Conservation (phyloP, 1,284 basidiomycete species). For the Rhodotorula sp. region DNA sequence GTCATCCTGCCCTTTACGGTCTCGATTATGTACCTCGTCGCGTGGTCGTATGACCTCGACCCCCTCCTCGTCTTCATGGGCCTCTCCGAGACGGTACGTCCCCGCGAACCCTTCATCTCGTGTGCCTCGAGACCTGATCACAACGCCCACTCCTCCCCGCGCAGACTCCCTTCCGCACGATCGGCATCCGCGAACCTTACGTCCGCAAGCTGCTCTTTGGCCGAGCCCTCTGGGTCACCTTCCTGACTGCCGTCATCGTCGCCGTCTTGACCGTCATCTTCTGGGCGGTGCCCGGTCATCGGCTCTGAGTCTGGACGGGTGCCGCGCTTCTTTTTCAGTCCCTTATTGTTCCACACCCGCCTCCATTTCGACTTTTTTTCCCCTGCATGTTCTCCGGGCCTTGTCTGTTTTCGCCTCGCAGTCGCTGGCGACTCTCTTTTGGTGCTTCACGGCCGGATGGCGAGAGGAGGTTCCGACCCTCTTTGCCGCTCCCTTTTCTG, state of each 20-base stretch:
- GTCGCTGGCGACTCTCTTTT: no score
- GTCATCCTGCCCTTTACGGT: slow-evolving; percentile 92
- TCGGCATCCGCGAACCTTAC: slow-evolving; percentile 84
- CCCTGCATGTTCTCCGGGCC: not conserved
- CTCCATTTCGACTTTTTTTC: not conserved
- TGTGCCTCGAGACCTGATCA: not conserved
- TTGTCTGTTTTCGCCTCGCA: not conserved
- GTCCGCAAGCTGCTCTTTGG: slow-evolving; percentile 83
- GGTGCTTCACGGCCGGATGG: no score
- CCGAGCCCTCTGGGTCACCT: slow-evolving; percentile 59
- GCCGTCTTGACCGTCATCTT: slow-evolving; percentile 79
- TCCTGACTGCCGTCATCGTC: slow-evolving; percentile 65
- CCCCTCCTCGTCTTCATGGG: slow-evolving; percentile 76
- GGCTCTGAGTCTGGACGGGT: slow-evolving; percentile 55
- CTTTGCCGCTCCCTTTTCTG: not conserved
- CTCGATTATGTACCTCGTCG: slow-evolving; percentile 82
- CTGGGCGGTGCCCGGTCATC: slow-evolving; percentile 86
- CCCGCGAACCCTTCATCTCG: not conserved
- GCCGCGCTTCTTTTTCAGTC: not conserved
- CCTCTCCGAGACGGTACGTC: slow-evolving; percentile 70
- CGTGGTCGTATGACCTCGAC: slow-evolving; percentile 94
- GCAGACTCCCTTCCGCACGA: slow-evolving; percentile 77
- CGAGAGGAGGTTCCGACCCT: not conserved
- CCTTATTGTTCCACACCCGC: not conserved
- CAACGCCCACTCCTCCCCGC: slow-evolving; percentile 2